Conservation (phyloP, 23 red algal genomes). For the Gracilariopsis chorda region DNA sequence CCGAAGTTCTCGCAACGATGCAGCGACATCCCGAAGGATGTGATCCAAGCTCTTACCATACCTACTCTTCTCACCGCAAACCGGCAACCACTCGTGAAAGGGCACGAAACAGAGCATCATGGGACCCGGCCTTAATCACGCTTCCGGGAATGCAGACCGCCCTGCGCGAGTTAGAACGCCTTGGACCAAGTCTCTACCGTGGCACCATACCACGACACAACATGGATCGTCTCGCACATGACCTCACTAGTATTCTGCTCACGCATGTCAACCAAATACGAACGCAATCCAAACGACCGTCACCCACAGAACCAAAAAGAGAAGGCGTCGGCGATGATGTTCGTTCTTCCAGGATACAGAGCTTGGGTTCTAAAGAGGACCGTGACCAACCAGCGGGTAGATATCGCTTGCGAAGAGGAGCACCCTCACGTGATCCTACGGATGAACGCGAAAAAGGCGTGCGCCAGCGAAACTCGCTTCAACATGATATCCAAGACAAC, state of each 20-base stretch:
- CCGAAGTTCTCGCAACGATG: no score
- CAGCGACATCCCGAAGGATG: slow-evolving; percentile 11
- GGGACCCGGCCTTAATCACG: not conserved
- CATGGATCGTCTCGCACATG: not conserved
- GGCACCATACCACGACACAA: not conserved
- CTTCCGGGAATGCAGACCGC: slow-evolving; percentile 16
- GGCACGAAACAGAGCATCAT: not conserved
- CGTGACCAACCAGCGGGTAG: not conserved
- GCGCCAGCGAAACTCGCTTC: not conserved
- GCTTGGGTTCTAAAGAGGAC: not conserved
- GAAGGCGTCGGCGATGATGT: no score
- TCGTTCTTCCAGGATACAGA: not conserved
- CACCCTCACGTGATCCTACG: not conserved
- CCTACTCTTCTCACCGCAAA: not conserved
- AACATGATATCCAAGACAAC: not conserved
- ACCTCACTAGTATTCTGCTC: not conserved
- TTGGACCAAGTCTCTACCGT: not conserved
- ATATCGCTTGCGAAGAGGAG: no score
- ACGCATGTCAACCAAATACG: not conserved
- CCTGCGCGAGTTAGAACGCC: not conserved
- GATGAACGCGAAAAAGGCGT: not conserved
- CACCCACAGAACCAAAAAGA: not conserved
- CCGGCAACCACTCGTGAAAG: not conserved
- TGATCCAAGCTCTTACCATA: not conserved
- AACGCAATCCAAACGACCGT: not conserved